Evolutionary conservation across 2,329 filamentous ascomycete genomes (phyloP).

Genomic region (Aplosporella prunicola): DNA sequence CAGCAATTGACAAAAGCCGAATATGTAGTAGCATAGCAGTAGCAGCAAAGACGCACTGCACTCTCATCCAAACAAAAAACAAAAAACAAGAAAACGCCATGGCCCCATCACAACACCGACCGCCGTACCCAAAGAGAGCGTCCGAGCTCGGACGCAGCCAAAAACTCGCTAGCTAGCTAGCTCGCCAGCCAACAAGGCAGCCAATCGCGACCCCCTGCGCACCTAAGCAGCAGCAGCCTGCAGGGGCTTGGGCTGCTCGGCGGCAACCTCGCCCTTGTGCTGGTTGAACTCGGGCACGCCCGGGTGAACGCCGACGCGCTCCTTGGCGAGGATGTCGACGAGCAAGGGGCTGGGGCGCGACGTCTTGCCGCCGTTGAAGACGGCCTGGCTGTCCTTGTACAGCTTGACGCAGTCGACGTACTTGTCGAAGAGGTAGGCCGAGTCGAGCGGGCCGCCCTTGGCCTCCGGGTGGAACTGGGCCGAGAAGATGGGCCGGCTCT

Average conservation of each 20-base stretch:
- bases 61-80: too few relatives aligned
- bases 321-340: conserved; percentile 84
- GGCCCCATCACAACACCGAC: too few relatives aligned
- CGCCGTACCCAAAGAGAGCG: too few relatives aligned
- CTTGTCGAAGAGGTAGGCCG: conserved; percentile 90
- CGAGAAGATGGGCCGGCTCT: conserved; percentile 90
- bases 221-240: conserved; percentile 12
- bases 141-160: too few relatives aligned
- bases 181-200: too few relatives aligned
- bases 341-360: conserved; percentile 80
- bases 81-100: too few relatives aligned
- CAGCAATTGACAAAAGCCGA: too few relatives aligned
- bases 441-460: conserved; percentile 94
- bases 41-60: too few relatives aligned
- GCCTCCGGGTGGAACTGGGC: conserved; percentile 99
- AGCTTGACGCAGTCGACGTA: conserved; percentile 83
- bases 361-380: conserved; percentile 63
- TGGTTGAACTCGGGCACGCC: conserved; percentile 21
- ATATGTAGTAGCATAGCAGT: too few relatives aligned
- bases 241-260: conserved; percentile 6
- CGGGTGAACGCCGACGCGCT: conserved; percentile 74
- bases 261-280: conserved; percentile 8
- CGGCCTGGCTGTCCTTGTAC: conserved; percentile 75
- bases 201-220: too few relatives aligned
- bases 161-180: too few relatives aligned